Base-by-base conservation (phyloP, 306 rosid species). In the Senna tora region DNA sequence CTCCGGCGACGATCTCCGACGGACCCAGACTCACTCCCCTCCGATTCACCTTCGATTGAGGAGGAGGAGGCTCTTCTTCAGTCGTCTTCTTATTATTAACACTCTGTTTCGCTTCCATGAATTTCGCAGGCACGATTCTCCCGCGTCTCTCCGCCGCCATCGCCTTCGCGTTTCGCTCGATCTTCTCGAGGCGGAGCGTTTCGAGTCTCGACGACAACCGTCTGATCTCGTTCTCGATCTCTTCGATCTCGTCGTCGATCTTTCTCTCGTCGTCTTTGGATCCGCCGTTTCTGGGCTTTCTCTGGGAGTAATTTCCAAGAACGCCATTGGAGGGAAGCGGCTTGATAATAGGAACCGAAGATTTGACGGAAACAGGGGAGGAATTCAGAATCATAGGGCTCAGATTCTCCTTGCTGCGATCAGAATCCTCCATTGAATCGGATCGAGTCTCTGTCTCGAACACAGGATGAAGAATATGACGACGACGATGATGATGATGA, bases 11-110 rank as follows among this genome's bases (percentile, higher is more conserved):
- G 2, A 94, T 89, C 72, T 94, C 99, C 47, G 84, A 57, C 39
- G 96, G 95, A 10, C 99, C 98, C 71, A 94, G 65, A 71, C 98
- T 89, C 65, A 86, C 20, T 2, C 97, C 99, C 73, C 93, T 71
- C 62, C 90, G 79, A 22, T 61, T 67, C 2, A 62, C 1, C 85
- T 84, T 92, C 6, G 80, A 12, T 64, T 65, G 82, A 38, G 20
- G 83, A 36, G 14, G 55, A 42, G 74, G 70, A 41, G 81, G 54
- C 15, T 84, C 75, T 20, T 85, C 87, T 20, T 85, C 87, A 25
- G 72, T 59, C 78, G 60, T 82, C 65, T 77, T 79, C 9, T n/a
- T n/a, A n/a, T n/a, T n/a, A n/a, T n/a, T n/a, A n/a, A 12, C 52
- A 43, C 80, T 59, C 66, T 75, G 87, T 58, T 84, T 87, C 7